These are phyloP conservation scores for Sporobolomyces pararoseus DNA, from an alignment of 768 basidiomycete genomes.

Conservation along the genomic window DNA sequence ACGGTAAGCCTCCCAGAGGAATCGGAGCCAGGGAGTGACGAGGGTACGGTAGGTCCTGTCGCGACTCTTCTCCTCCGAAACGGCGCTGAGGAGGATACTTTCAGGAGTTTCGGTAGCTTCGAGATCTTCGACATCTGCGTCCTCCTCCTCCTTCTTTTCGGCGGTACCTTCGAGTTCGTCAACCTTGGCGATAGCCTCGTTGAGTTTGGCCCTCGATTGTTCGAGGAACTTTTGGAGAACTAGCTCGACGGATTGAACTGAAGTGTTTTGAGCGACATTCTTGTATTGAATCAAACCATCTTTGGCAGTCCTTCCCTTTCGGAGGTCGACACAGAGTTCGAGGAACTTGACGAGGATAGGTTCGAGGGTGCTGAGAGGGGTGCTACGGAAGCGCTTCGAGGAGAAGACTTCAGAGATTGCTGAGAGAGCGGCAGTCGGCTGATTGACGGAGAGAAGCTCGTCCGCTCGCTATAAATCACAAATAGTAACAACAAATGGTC, in stretches of 20 bases:
- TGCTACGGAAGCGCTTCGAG: constrained; percentile 88
- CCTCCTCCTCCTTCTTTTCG: constrained; percentile 38
- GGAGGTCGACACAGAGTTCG: constrained; percentile 91
- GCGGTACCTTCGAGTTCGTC: constrained; percentile 48
- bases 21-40: constrained; percentile 95
- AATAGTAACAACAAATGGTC: background rate
- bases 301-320: constrained; percentile 87
- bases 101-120: constrained; percentile 94
- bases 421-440: constrained; percentile 82
- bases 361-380: constrained; percentile 79
- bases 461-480: constrained; percentile 54
- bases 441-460: constrained; percentile 85
- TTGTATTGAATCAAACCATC: constrained; percentile 97
- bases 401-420: constrained; percentile 81
- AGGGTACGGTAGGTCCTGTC: constrained; percentile 90
- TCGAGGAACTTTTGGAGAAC: constrained; percentile 83
- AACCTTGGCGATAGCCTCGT: constrained; percentile 50
- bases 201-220: constrained; percentile 48
- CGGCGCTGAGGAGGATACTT: constrained; percentile 81
- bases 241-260: constrained; percentile 82
- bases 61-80: constrained; percentile 83
- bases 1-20: constrained; percentile 97
- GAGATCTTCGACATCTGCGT: constrained; percentile 82
- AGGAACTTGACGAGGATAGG: constrained; percentile 95
- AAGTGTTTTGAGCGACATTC: constrained; percentile 92